Percentiles rank a stretch among this genome's conserved stretches.
Evolutionary conservation across 1,284 basidiomycete genomes (phyloP).

Genomic region (Apiotrichum laibachii): DNA sequence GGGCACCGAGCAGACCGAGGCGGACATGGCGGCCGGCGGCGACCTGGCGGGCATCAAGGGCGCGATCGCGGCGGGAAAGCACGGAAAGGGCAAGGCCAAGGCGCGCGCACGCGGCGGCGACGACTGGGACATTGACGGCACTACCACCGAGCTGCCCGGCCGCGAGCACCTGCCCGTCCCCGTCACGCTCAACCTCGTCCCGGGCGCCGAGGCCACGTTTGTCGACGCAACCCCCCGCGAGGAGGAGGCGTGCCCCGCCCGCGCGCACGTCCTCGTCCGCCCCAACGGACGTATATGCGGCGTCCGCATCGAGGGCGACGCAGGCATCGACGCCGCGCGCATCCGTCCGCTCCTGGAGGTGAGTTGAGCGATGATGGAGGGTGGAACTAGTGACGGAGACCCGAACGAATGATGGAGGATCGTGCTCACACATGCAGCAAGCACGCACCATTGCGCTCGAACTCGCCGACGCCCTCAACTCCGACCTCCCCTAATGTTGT

Average conservation of each 20-base stretch:
- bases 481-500: conserved; percentile 19
- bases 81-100: conserved; percentile 6
- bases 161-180: conserved; percentile 44
- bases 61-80: conserved; percentile 38
- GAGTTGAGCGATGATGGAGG: neutral
- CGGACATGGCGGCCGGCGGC: conserved; percentile 10
- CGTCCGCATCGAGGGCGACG: conserved; percentile 44
- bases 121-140: conserved; percentile 50
- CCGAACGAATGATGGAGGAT: neutral
- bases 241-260: conserved; percentile 47
- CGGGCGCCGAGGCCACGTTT: conserved; percentile 32
- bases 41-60: conserved; percentile 47
- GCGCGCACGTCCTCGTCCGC: conserved; percentile 43
- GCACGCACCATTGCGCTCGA: conserved; percentile 14
- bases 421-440: conserved; percentile 7
- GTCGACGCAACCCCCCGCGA: conserved; percentile 48
- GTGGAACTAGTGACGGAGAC: neutral
- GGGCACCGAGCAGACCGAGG: conserved; percentile 35
- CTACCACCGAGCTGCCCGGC: conserved; percentile 23
- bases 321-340: conserved; percentile 31
- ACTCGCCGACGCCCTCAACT: conserved; percentile 17
- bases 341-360: conserved; percentile 34
- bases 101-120: conserved; percentile 39
- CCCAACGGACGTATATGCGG: conserved; percentile 41
- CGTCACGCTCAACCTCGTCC: conserved; percentile 46